A percentile compares a stretch with the other conserved stretches of the same genome.
phyloP scores from a whole-genome alignment of 257 asterid genomes.

The Nicotiana attenuata region DNA sequence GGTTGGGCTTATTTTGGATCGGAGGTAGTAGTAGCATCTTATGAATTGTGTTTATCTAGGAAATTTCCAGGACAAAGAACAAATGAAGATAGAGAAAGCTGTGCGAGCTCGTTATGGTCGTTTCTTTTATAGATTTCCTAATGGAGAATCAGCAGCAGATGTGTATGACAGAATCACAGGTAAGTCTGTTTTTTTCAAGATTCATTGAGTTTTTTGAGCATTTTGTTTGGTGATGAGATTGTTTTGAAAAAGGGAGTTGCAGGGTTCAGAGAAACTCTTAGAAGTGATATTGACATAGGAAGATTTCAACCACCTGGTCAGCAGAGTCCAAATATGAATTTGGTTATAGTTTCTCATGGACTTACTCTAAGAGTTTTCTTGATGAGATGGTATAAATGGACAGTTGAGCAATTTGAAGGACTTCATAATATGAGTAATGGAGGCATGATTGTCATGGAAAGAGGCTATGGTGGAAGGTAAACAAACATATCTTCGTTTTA shows the following conservation, averaged over 20 bases:
- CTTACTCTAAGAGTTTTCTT: slow-evolving; percentile 52
- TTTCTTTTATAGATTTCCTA: slow-evolving; percentile 67
- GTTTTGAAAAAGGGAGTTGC: slow-evolving; percentile 6
- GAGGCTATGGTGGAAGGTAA: slow-evolving; percentile 86
- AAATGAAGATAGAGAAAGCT: slow-evolving; percentile 68
- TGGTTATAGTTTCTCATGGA: slow-evolving; percentile 66
- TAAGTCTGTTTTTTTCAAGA: not conserved
- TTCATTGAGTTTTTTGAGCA: not conserved
- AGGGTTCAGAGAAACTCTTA: slow-evolving; percentile 77
- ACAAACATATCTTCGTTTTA: not conserved
- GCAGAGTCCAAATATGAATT: slow-evolving; percentile 67
- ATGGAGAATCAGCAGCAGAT: slow-evolving; percentile 88
- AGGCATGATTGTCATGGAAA: slow-evolving; percentile 58
- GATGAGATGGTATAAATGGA: slow-evolving; percentile 90
- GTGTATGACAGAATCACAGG: slow-evolving; percentile 85
- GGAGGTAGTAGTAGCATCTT: not conserved
- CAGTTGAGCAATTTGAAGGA: slow-evolving; percentile 70
- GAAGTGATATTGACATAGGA: slow-evolving; percentile 74
- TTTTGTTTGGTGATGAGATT: not conserved
- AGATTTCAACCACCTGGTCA: slow-evolving; percentile 78
- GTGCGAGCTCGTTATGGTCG: slow-evolving; percentile 57
- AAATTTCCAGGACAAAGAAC: slow-evolving; percentile 64
- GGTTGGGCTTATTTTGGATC: too few relatives aligned
- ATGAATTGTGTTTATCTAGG: slow-evolving; percentile 27
- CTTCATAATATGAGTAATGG: slow-evolving; percentile 59